Percentiles rank a stretch among this genome's conserved stretches.
Conservation (phyloP, 1,284 basidiomycete species). For the Macrocybe sp. region DNA sequence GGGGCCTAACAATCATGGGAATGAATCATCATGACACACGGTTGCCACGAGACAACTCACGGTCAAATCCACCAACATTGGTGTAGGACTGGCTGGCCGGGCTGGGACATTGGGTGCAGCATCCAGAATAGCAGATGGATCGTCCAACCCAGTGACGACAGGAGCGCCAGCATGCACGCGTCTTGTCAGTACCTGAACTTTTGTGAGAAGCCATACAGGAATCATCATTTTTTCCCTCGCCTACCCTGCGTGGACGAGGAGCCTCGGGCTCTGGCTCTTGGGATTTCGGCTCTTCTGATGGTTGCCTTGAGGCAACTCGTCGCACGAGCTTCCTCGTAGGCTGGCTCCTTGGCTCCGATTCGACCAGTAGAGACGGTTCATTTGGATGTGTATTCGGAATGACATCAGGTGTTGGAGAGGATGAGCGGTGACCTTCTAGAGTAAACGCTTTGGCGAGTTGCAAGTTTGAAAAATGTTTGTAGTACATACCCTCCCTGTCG, state of each 20-base stretch:
- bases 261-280: conserved; percentile 9
- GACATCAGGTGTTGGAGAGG: conserved; percentile 34
- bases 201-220: not conserved
- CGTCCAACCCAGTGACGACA: conserved; percentile 30
- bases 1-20: conserved; percentile 15
- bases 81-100: not conserved
- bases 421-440: conserved; percentile 9
- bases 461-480: not conserved
- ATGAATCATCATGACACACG: not conserved
- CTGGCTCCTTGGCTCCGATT: conserved; percentile 11
- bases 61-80: conserved; percentile 15
- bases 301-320: conserved; percentile 29
- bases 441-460: conserved; percentile 1
- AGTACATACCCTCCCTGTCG: conserved; percentile 11
- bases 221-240: not conserved
- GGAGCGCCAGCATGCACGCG: conserved; percentile 24
- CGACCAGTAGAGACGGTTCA: conserved; percentile 31
- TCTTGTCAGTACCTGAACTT: conserved; percentile 24
- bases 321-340: conserved; percentile 24
- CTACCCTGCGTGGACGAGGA: conserved; percentile 22
- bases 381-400: conserved; percentile 39
- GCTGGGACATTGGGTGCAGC: conserved; percentile 6
- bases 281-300: conserved; percentile 24
- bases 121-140: conserved; percentile 24
- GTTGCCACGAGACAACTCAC: conserved; percentile 10